Evolutionary conservation across 1,284 basidiomycete species (phyloP).

Genomic region (Coniferiporia sulphurascens): DNA sequence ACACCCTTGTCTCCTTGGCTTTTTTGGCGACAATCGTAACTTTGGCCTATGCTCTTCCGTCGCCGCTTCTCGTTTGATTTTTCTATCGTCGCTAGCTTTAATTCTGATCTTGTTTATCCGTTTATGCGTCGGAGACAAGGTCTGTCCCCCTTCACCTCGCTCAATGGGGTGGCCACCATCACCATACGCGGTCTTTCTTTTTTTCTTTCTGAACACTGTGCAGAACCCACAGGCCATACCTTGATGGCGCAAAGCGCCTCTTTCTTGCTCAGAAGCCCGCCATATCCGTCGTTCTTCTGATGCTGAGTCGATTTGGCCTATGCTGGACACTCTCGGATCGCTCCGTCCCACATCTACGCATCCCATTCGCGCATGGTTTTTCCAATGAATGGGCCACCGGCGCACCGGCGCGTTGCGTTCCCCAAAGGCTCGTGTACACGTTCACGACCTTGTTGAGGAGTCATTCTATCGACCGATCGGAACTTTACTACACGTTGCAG

Average conservation of each 20-base stretch:
- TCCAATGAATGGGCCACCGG: conserved; percentile 19
- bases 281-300: conserved; percentile 16
- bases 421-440: conserved; percentile 16
- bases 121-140: conserved; percentile 11
- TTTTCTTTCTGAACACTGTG: conserved; percentile 12
- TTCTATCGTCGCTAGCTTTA: conserved; percentile 8
- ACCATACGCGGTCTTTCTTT: conserved; percentile 18
- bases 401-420: conserved; percentile 14
- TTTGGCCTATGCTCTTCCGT: conserved; percentile 18
- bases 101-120: conserved; percentile 9
- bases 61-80: conserved; percentile 7
- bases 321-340: conserved; percentile 10
- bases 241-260: conserved; percentile 7
- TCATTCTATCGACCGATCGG: conserved; percentile 18
- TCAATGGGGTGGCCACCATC: conserved; percentile 1
- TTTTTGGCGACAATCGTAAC: conserved; percentile 16
- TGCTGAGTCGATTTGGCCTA: conserved; percentile 4
- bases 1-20: conserved; percentile 15
- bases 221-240: conserved; percentile 9
- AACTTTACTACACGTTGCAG: conserved; percentile 19
- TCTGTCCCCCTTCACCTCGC: neutral
- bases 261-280: conserved; percentile 13
- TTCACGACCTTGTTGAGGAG: conserved; percentile 20
- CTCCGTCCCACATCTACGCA: conserved; percentile 6
- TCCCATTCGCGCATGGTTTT: conserved; percentile 12